These are phyloP conservation scores for Halenospora varia DNA, from an alignment of 495 filamentous ascomycete species.

Conservation along the genomic window DNA sequence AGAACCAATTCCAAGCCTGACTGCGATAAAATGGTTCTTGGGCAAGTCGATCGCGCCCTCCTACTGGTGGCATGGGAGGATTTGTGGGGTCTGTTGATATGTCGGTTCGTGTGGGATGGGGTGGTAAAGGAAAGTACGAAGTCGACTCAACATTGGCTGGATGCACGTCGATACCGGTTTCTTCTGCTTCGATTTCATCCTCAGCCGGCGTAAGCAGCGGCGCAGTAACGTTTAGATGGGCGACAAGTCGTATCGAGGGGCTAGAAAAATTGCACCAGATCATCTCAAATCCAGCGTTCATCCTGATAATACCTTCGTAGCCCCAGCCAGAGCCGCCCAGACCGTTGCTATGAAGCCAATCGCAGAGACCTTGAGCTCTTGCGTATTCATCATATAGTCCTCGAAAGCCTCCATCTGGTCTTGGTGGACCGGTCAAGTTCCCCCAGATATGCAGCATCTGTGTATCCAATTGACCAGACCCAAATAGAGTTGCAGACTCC, in stretches of 20 bases:
- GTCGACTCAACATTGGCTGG: conserved; percentile 5
- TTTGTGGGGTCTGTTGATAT: conserved; percentile 15
- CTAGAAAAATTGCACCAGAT: conserved; percentile 41
- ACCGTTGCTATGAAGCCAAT: conserved; percentile 26
- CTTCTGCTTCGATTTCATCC: neutral
- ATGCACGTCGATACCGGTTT: neutral
- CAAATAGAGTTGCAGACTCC: conserved; percentile 34
- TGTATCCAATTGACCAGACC: conserved; percentile 30
- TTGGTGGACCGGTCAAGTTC: conserved; percentile 26
- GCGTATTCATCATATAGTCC: conserved; percentile 37
- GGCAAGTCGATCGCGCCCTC: neutral
- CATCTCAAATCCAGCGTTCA: conserved; percentile 44
- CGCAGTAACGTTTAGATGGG: conserved; percentile 35
- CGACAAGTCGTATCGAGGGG: conserved; percentile 30
- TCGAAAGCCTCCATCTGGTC: conserved; percentile 2
- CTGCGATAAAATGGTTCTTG: conserved; percentile 25
- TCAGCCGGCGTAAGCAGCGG: conserved; percentile 15
- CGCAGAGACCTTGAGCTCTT: conserved; percentile 35
- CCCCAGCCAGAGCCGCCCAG: conserved; percentile 26
- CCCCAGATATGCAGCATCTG: conserved; percentile 42
- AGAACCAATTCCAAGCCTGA: conserved; percentile 29
- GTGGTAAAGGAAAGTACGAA: conserved; percentile 16
- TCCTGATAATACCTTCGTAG: conserved; percentile 40
- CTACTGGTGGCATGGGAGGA: conserved; percentile 7
- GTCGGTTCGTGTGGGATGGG: conserved; percentile 9